A percentile compares a stretch with the other conserved stretches of the same genome.
Evolutionary conservation across 2,329 filamentous ascomycete species (phyloP).

Genomic region (Periglandula ipomoeae): DNA sequence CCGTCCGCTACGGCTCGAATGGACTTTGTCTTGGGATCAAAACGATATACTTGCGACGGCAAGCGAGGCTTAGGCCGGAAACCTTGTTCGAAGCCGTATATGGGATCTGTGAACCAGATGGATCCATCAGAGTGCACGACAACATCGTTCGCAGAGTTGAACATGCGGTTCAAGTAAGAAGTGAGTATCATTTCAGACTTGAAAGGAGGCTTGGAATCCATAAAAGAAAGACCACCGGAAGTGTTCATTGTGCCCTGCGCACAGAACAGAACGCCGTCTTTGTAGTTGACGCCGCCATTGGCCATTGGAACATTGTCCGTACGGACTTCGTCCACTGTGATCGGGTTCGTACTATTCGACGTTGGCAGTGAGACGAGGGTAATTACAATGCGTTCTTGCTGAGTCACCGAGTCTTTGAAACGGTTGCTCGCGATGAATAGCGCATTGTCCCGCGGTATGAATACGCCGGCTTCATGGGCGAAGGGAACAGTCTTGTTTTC

Average conservation of each 20-base stretch:
- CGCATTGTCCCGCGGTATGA: constrained; percentile 18
- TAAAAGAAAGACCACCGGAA: constrained; percentile 21
- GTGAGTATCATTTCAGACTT: constrained; percentile 20
- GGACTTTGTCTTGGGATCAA: constrained; percentile 27
- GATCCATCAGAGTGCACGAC: constrained; percentile 31
- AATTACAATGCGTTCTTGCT: constrained; percentile 20
- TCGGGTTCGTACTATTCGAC: constrained; percentile 4
- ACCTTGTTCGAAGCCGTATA: constrained; percentile 38
- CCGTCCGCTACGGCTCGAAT: constrained; percentile 37
- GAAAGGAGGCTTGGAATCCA: constrained; percentile 24
- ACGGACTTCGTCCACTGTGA: constrained; percentile 24
- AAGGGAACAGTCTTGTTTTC: constrained; percentile 33
- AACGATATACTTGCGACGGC: constrained; percentile 40
- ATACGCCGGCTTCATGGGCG: constrained; percentile 38
- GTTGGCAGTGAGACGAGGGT: constrained; percentile 16
- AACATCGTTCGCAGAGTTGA: constrained; percentile 42
- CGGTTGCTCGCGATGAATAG: constrained; percentile 27
- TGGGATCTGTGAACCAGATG: constrained; percentile 42
- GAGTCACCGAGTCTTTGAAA: constrained; percentile 13
- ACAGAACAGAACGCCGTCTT: constrained; percentile 30
- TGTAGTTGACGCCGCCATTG: constrained; percentile 40
- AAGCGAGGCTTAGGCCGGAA: constrained; percentile 33
- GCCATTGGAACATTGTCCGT: constrained; percentile 29
- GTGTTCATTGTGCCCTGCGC: constrained; percentile 24
- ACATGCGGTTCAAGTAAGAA: constrained; percentile 33